Conservation (phyloP, 2,329 filamentous ascomycete species). For the Ophiosphaerella korrae region DNA sequence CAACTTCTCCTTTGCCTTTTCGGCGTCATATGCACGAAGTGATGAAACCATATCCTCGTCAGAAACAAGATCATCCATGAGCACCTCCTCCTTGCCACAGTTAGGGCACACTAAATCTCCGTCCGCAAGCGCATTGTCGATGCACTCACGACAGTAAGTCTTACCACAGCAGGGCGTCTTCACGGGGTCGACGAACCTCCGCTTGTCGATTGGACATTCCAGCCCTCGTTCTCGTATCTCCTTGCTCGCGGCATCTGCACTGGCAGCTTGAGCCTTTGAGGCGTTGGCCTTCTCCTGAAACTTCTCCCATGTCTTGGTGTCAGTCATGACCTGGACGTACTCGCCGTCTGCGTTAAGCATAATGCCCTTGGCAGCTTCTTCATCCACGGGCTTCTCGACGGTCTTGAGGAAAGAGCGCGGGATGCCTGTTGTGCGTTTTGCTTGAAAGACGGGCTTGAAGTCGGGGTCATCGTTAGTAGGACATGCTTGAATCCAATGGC, state of each 20-base stretch:
- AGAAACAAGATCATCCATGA: slow-evolving; percentile 80
- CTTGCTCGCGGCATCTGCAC: slow-evolving; percentile 77
- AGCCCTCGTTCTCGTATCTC: slow-evolving; percentile 86
- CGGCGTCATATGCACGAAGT: slow-evolving; percentile 74
- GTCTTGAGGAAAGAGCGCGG: slow-evolving; percentile 94
- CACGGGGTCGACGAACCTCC: slow-evolving; percentile 97
- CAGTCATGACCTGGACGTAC: slow-evolving; percentile 94
- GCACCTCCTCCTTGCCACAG: slow-evolving; percentile 86
- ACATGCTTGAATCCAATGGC: slow-evolving; percentile 98
- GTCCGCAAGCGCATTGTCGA: slow-evolving; percentile 97
- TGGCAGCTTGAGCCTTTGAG: slow-evolving; percentile 80
- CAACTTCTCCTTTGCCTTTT: slow-evolving; percentile 53
- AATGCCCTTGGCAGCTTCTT: slow-evolving; percentile 84
- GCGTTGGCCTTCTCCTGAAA: slow-evolving; percentile 94
- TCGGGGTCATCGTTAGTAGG: slow-evolving; percentile 98
- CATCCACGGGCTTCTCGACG: slow-evolving; percentile 86
- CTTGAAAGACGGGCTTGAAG: slow-evolving; percentile 88
- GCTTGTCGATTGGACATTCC: slow-evolving; percentile 95
- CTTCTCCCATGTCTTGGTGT: slow-evolving; percentile 95
- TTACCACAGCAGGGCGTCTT: slow-evolving; percentile 98
- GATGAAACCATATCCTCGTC: slow-evolving; percentile 80
- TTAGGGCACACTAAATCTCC: slow-evolving; percentile 95
- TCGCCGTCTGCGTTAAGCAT: slow-evolving; percentile 99
- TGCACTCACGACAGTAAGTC: slow-evolving; percentile 99
- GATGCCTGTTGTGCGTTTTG: slow-evolving; percentile 96